Percentiles rank a stretch among this genome's conserved stretches.
phyloP scores from a whole-genome alignment of 352 stramenopile species.

The Lagenidium giganteum region DNA sequence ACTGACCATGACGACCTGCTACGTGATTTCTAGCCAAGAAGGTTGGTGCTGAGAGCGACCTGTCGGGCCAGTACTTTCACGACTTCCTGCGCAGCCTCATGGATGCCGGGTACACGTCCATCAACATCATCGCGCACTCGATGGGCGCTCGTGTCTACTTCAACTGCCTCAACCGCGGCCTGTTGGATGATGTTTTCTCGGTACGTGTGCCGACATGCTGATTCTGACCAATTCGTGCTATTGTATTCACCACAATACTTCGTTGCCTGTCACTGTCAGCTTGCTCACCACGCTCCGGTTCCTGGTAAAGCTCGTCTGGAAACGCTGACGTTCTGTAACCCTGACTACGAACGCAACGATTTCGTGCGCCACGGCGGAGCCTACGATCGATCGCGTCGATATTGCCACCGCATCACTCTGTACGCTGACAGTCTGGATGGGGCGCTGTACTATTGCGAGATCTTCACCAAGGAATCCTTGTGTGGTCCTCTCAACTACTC shows the following conservation, averaged over 20 bases:
- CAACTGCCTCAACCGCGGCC: constrained; percentile 32
- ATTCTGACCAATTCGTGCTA: no score
- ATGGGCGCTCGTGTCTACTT: constrained; percentile 66
- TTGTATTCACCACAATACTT: no score
- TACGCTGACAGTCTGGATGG: constrained; percentile 69
- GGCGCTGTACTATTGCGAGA: constrained; percentile 71
- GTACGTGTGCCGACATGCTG: constrained; percentile 14
- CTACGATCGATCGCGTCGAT: constrained; percentile 48
- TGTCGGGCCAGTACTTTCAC: constrained; percentile 33
- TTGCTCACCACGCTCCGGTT: background rate
- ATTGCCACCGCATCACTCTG: constrained; percentile 66
- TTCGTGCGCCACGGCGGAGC: constrained; percentile 52
- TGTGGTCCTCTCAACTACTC: constrained; percentile 43
- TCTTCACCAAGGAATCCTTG: constrained; percentile 38
- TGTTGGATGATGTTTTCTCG: constrained; percentile 38
- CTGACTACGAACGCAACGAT: constrained; percentile 64
- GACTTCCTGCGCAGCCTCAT: constrained; percentile 52
- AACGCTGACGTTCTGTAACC: constrained; percentile 75
- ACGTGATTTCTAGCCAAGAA: no score
- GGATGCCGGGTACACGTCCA: constrained; percentile 50
- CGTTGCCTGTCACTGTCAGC: no score
- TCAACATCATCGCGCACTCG: constrained; percentile 64
- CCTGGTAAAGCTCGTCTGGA: no score
- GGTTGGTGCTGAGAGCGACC: constrained; percentile 36
- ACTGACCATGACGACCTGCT: no score